Conservation (phyloP, 2,329 filamentous ascomycete genomes). For the Venturia nashicola region DNA sequence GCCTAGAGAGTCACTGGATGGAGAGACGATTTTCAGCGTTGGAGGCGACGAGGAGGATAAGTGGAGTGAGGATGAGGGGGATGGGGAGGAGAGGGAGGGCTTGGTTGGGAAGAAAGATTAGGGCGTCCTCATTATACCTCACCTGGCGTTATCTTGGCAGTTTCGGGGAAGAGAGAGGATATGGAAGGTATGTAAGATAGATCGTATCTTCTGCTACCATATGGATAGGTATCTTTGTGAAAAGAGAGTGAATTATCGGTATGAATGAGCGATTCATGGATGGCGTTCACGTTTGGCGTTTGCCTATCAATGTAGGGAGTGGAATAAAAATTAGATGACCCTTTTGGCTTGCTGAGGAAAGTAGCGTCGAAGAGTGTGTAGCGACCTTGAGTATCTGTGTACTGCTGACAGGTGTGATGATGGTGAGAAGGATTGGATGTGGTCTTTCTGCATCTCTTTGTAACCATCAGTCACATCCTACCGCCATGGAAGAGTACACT, state of each 20-base stretch:
- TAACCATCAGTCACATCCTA: too few relatives aligned
- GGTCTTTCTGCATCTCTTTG: too few relatives aligned
- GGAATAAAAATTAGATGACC: too few relatives aligned
- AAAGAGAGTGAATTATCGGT: neutral
- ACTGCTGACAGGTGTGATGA: too few relatives aligned
- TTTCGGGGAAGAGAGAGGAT: too few relatives aligned
- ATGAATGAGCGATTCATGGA: neutral
- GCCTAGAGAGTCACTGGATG: constrained; percentile 56
- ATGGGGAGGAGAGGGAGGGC: constrained; percentile 35
- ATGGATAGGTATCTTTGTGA: neutral
- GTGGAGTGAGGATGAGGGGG: constrained; percentile 58
- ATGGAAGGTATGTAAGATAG: neutral
- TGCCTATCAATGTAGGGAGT: too few relatives aligned
- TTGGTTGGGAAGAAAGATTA: constrained; percentile 5
- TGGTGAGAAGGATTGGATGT: too few relatives aligned
- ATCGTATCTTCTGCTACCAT: too few relatives aligned
- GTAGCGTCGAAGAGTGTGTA: too few relatives aligned
- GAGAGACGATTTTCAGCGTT: constrained; percentile 92
- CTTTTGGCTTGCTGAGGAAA: too few relatives aligned
- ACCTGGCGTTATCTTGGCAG: neutral
- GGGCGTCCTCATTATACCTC: neutral
- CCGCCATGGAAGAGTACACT: too few relatives aligned
- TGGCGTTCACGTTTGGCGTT: neutral
- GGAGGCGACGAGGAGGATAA: constrained; percentile 70
- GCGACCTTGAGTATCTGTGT: too few relatives aligned